These are phyloP conservation scores for Vickermania spadyakhi DNA, from an alignment of 208 protist genomes.

Conservation along the genomic window DNA sequence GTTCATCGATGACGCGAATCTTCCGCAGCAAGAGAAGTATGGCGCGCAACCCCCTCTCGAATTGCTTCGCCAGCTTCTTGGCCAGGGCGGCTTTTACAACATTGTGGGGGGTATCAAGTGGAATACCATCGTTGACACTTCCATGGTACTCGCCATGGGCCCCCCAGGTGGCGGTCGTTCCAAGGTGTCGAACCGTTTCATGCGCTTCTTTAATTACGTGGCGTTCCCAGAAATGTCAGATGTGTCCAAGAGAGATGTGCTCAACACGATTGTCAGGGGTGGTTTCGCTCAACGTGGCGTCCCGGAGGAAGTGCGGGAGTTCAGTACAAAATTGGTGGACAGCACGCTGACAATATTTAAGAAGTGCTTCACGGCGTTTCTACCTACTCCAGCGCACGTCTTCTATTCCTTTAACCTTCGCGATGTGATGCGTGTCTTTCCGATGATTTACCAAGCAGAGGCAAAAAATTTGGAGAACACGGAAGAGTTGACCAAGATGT, in stretches of 20 bases:
- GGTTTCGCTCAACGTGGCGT: slow-evolving; percentile 77
- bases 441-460: slow-evolving; percentile 88
- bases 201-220: slow-evolving; percentile 97
- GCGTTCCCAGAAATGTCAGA: slow-evolving; percentile 94
- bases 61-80: slow-evolving; percentile 87
- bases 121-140: slow-evolving; percentile 91
- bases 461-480: slow-evolving; percentile 46
- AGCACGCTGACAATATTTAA: slow-evolving; percentile 92
- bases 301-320: slow-evolving; percentile 37
- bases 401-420: slow-evolving; percentile 99
- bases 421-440: slow-evolving; percentile 96
- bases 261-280: slow-evolving; percentile 90
- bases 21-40: slow-evolving; percentile 90
- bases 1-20: slow-evolving; percentile 91
- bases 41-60: slow-evolving; percentile 92
- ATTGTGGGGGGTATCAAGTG: slow-evolving; percentile 75
- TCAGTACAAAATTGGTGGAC: slow-evolving; percentile 63
- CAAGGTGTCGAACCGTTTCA: slow-evolving; percentile 93
- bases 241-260: slow-evolving; percentile 89
- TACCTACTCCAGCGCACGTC: slow-evolving; percentile 96
- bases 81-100: slow-evolving; percentile 90
- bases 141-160: slow-evolving; percentile 95
- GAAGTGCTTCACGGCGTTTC: slow-evolving; percentile 78
- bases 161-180: slow-evolving; percentile 95
- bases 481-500: slow-evolving; percentile 79